phyloP scores from a whole-genome alignment of 2,329 filamentous ascomycete species.

The Sporothrix brasiliensis region DNA sequence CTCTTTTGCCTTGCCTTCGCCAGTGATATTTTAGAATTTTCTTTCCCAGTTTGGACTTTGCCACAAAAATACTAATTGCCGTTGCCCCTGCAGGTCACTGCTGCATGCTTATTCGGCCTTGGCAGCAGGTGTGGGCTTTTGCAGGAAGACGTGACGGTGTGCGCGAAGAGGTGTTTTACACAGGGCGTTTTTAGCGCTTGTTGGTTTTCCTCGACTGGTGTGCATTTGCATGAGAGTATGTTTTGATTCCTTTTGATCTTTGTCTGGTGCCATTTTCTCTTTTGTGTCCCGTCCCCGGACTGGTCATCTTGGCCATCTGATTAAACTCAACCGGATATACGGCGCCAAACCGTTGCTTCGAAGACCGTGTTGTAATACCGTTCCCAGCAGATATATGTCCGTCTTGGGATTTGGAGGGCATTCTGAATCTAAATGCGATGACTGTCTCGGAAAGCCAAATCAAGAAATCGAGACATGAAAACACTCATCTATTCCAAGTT shows the following conservation, averaged over 20 bases:
- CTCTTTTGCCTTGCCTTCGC: background rate
- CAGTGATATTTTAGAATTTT: conserved; percentile 5
- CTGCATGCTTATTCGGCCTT: conserved; percentile 26
- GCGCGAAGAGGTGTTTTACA: background rate
- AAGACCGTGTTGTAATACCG: too few species aligned
- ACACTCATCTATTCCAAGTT: background rate
- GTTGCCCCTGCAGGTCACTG: conserved; percentile 19
- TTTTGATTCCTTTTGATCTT: background rate
- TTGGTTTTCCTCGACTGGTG: background rate
- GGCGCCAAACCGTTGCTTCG: conserved; percentile 13
- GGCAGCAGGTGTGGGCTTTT: conserved; percentile 1
- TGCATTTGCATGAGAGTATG: background rate
- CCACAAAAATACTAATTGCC: background rate
- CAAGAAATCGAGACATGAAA: background rate
- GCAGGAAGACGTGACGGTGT: conserved; percentile 5
- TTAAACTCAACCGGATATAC: conserved; percentile 15
- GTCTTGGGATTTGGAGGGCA: background rate
- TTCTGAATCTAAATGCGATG: background rate
- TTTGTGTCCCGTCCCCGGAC: background rate
- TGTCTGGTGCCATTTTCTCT: background rate
- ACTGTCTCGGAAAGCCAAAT: background rate
- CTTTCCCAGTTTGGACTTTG: background rate
- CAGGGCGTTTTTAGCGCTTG: too few species aligned
- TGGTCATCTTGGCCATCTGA: background rate
- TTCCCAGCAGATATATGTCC: too few species aligned